Evolutionary conservation across 345 rosid genomes (phyloP), one percentile per base, ranked within the genome.

Genomic region (Erucastrum elatum): DNA sequence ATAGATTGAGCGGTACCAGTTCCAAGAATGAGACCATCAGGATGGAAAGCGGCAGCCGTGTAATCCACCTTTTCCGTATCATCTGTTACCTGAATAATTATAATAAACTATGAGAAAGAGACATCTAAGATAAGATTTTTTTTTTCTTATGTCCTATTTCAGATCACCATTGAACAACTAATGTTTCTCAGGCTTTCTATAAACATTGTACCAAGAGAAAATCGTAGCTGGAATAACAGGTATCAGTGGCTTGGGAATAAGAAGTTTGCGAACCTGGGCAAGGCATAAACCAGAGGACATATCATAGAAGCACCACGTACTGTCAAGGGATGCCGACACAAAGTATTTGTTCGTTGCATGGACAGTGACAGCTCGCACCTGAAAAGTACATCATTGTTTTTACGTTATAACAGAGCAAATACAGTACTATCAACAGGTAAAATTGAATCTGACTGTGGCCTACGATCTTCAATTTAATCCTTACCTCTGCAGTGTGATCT

Each of bases 291-390:
- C 99, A 69, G 99, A 85, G 44, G 94, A 86, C 77, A 95, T 83
- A 87, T 93, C 99, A 55, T 91, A 93, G 84, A 95, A 95, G 86
- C 94, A 91, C 99, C 99, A 95, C 8, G 98, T 82, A 71, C 77
- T 88, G 79, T 95, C 99, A 13, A 93, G 92, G 46, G 98, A 93
- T 77, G 98, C 99, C 34, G 99, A 89, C 71, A 93, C 99, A 46
- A 95, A 95, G 85, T 91, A 95, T 64, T 87, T 91, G 58, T 91
- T 95, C 6, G 99, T 95, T 73, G 98, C 96, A 75, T 95, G 99
- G 58, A 95, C 94, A n/a, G 99, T 91, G 44, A 95, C 97, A 76
- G 97, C 99, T 90, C 91, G 94, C 82, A 95, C 99, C 99, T 95
- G 89, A 65, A 59, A 80, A 75, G 16, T 49, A 41, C 66, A 55